Evolutionary conservation across 2,329 filamentous ascomycete genomes (phyloP), one percentile per base, ranked within the genome.

Genomic region (Aureobasidium lini): DNA sequence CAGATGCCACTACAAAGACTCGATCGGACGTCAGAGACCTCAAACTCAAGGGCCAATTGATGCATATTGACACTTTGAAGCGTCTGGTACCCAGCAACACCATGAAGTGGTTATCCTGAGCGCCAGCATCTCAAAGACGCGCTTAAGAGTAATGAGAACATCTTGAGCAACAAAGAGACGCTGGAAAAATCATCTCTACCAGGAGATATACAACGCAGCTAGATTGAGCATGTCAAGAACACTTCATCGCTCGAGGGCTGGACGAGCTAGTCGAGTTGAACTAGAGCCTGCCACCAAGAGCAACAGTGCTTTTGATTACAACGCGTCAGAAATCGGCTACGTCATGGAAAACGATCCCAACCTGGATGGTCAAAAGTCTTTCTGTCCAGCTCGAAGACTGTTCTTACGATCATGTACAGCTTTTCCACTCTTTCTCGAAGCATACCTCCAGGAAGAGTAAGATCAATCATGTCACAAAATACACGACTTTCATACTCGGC

Each of bases 1-100:
- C 73, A 6, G 73, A 79, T 63, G 68, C 61, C 60, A 77, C 76
- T 8, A 60, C 75, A 50, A 62, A 60, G 44, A 63, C 62, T 32
- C 62, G 68, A 44, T 37, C 47, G 43, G 66, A 68, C 53, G 61
- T 73, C 7, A 61, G 66, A 53, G 64, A 67, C 18, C 64, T 70
- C 44, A 71, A 66, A 62, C 54, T 61, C 44, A 67, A 66, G 57
- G 71, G 66, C 3, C 69, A 71, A 62, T 60, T 60, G 49, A 70
- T 69, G 66, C 67, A 70, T 50, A 60, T 72, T 31, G 68, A 69
- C 49, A 58, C 69, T 32, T 57, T 72, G 59, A 67, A 64, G 59
- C 68, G 62, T 56, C 56, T 73, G 50, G 66, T 74, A 18, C 67
- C 70, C 5, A 68, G 71, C 64, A 70, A 67, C 37, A 61, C 65